These are phyloP conservation scores for Chionographis japonica DNA, from an alignment of 106 monocot genomes.

Conservation along the genomic window DNA sequence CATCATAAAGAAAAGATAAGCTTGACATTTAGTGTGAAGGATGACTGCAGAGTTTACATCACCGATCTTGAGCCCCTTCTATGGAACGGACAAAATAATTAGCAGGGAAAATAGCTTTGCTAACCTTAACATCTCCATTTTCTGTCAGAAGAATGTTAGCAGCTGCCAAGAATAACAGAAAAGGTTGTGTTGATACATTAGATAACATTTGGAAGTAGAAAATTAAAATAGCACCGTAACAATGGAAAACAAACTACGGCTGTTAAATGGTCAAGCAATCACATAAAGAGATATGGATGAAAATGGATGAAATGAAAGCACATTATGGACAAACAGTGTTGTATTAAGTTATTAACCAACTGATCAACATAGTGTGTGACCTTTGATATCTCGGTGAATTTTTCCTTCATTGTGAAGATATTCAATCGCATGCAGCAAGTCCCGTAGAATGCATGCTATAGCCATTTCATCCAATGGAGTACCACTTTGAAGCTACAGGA, in stretches of 20 bases:
- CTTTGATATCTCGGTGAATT: conserved; percentile 98
- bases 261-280: too few relatives aligned
- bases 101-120: conserved; percentile 1
- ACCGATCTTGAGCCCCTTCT: background rate
- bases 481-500: conserved; percentile 80
- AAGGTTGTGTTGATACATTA: background rate
- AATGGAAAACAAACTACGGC: too few relatives aligned
- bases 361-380: conserved; percentile 24
- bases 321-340: background rate
- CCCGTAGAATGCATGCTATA: conserved; percentile 87
- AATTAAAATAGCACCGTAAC: too few relatives aligned
- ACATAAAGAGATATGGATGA: background rate
- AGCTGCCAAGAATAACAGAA: conserved; percentile 50
- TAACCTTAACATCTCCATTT: conserved; percentile 95
- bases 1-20: conserved; percentile 15
- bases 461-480: conserved; percentile 90
- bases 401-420: conserved; percentile 98
- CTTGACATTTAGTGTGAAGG: background rate
- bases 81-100: background rate
- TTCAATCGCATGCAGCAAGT: conserved; percentile 84
- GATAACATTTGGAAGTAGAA: background rate
- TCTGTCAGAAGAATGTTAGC: conserved; percentile 93
- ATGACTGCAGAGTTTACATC: background rate
- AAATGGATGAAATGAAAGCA: conserved; percentile 5
- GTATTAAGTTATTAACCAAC: conserved; percentile 3